These are phyloP conservation scores for Fusarium sterilihyphosum DNA, from an alignment of 2,329 filamentous ascomycete genomes.

Conservation along the genomic window DNA sequence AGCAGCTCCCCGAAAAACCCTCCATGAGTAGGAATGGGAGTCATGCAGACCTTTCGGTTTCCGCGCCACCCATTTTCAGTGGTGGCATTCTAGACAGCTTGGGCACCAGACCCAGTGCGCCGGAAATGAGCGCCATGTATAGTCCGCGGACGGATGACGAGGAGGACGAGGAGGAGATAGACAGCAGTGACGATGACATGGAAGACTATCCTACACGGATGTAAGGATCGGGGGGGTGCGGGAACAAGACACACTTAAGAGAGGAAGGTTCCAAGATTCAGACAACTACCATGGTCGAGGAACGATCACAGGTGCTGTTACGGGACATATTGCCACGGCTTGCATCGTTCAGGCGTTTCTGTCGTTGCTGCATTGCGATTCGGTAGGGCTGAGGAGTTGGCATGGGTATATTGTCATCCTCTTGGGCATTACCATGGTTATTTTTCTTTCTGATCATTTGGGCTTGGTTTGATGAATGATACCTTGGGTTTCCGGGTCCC, in stretches of 20 bases:
- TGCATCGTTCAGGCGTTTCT: conserved; percentile 45
- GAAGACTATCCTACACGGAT: conserved; percentile 55
- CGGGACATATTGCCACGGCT: conserved; percentile 29
- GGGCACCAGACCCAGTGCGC: conserved; percentile 55
- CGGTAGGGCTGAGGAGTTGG: conserved; percentile 43
- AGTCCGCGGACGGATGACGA: conserved; percentile 61
- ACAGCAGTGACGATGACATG: conserved; percentile 66
- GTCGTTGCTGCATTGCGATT: conserved; percentile 41
- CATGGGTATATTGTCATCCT: conserved; percentile 33
- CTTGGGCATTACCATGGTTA: conserved; percentile 29
- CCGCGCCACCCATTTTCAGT: conserved; percentile 46
- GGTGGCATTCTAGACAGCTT: conserved; percentile 53
- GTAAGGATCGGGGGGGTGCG: not conserved
- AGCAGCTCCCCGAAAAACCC: conserved; percentile 77
- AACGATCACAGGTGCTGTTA: conserved; percentile 9
- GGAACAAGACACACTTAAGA: not conserved
- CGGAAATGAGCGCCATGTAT: conserved; percentile 60
- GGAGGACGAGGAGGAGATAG: conserved; percentile 51
- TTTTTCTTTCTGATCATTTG: conserved; percentile 29
- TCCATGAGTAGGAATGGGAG: conserved; percentile 67
- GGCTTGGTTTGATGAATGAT: conserved; percentile 40
- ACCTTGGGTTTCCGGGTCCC: conserved; percentile 34
- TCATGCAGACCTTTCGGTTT: conserved; percentile 57
- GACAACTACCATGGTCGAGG: not conserved
- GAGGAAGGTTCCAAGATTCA: not conserved